Evolutionary conservation across 257 asterid species (phyloP).

Genomic region (Petrea volubilis): DNA sequence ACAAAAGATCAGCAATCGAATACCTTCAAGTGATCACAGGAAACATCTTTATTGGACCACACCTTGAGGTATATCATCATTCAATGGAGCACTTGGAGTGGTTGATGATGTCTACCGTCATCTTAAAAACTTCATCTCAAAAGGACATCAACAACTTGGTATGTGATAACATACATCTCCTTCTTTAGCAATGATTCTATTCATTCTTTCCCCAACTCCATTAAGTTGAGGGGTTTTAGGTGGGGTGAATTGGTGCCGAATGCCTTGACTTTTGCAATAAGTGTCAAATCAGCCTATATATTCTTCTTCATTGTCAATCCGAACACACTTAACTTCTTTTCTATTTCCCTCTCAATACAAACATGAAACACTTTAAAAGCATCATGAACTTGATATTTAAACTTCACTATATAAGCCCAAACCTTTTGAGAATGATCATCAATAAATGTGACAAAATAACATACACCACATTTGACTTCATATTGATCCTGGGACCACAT

Average conservation of each 20-base stretch:
- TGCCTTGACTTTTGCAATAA: not conserved
- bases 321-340: not conserved
- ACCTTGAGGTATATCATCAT: not conserved
- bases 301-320: not conserved
- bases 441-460: too few relatives aligned
- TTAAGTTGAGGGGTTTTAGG: not conserved
- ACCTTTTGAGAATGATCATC: too few relatives aligned
- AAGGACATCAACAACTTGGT: not conserved
- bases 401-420: not conserved
- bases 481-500: not conserved
- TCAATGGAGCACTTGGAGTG: not conserved
- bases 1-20: not conserved
- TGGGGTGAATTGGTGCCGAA: not conserved
- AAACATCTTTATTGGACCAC: not conserved
- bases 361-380: not conserved
- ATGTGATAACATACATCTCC: not conserved
- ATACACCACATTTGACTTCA: too few relatives aligned
- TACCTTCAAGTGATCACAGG: not conserved
- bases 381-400: not conserved
- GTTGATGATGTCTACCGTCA: not conserved
- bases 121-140: not conserved
- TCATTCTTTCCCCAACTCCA: not conserved
- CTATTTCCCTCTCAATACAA: not conserved
- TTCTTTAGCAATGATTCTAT: not conserved
- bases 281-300: not conserved